phyloP scores from a whole-genome alignment of 768 basidiomycete species.

The Mycena galericulata region DNA sequence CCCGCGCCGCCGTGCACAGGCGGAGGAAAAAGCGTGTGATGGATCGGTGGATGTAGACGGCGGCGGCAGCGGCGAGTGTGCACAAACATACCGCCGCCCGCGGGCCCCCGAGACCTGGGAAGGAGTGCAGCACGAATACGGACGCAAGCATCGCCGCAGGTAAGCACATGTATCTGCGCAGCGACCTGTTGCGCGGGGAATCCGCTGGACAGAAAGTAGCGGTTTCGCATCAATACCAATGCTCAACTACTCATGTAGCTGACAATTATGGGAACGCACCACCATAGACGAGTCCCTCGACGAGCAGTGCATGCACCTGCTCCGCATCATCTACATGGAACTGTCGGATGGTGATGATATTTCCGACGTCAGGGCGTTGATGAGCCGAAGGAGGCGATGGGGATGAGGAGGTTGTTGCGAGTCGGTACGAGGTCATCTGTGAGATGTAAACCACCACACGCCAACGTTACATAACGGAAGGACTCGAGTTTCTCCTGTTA shows the following conservation, averaged over 20 bases:
- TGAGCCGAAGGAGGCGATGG: no score
- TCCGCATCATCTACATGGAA: slow-evolving; percentile 5
- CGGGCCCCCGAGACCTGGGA: background rate
- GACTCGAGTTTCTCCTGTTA: no score
- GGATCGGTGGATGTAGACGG: background rate
- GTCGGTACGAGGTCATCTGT: no score
- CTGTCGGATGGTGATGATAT: slow-evolving; percentile 13
- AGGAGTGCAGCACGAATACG: background rate
- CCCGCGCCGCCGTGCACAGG: background rate
- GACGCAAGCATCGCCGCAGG: background rate
- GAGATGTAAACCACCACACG: no score
- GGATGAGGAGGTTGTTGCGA: background rate
- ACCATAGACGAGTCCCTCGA: slow-evolving; percentile 23
- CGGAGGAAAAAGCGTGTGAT: background rate
- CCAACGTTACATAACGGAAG: no score
- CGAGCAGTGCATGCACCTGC: slow-evolving; percentile 22
- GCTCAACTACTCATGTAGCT: background rate
- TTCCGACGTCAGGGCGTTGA: no score
- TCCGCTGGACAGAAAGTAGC: background rate
- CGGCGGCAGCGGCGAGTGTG: background rate
- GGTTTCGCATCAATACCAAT: no score
- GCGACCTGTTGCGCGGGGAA: background rate
- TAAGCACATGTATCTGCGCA: background rate
- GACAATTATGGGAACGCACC: background rate
- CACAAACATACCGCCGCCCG: background rate